A percentile compares a stretch with the other conserved stretches of the same genome.
phyloP scores from a whole-genome alignment of 2,329 filamentous ascomycete species.

The Bipolaris victoriae region DNA sequence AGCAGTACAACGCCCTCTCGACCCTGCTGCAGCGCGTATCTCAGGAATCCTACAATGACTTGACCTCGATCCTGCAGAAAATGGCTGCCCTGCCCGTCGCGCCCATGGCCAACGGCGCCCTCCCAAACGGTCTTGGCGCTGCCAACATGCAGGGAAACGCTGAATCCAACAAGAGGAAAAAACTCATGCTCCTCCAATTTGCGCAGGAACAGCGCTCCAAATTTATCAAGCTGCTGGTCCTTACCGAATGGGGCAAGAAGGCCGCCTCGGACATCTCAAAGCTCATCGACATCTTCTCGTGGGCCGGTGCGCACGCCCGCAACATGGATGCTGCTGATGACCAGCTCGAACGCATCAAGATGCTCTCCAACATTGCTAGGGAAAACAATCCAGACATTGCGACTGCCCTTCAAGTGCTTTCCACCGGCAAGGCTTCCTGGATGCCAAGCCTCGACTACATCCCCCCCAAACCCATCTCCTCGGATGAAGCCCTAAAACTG shows the following conservation, averaged over 20 bases:
- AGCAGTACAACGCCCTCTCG: slow-evolving; percentile 74
- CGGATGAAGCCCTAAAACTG: slow-evolving; percentile 74
- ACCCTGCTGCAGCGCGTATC: slow-evolving; percentile 77
- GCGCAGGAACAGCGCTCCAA: slow-evolving; percentile 79
- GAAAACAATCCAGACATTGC: slow-evolving; percentile 89
- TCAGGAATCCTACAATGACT: slow-evolving; percentile 80
- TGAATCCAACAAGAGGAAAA: slow-evolving; percentile 62
- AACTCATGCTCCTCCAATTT: slow-evolving; percentile 75
- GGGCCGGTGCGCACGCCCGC: slow-evolving; percentile 59
- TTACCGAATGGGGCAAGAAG: slow-evolving; percentile 82
- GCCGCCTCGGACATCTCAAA: slow-evolving; percentile 74
- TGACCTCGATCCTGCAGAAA: slow-evolving; percentile 72
- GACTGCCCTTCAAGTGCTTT: slow-evolving; percentile 84
- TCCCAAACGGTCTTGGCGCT: slow-evolving; percentile 48
- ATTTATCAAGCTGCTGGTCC: slow-evolving; percentile 91
- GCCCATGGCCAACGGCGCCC: slow-evolving; percentile 57
- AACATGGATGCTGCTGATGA: slow-evolving; percentile 57
- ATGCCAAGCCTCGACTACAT: slow-evolving; percentile 85
- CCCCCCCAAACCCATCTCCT: slow-evolving; percentile 71
- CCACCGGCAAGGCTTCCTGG: slow-evolving; percentile 76
- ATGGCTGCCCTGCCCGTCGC: slow-evolving; percentile 71
- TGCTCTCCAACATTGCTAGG: slow-evolving; percentile 72
- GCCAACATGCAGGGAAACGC: slow-evolving; percentile 40
- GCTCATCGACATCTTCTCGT: slow-evolving; percentile 83
- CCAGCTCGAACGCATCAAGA: slow-evolving; percentile 71